Evolutionary conservation across 306 rosid genomes (phyloP), one percentile per base, ranked within the genome.

Genomic region (Coriaria nepalensis): DNA sequence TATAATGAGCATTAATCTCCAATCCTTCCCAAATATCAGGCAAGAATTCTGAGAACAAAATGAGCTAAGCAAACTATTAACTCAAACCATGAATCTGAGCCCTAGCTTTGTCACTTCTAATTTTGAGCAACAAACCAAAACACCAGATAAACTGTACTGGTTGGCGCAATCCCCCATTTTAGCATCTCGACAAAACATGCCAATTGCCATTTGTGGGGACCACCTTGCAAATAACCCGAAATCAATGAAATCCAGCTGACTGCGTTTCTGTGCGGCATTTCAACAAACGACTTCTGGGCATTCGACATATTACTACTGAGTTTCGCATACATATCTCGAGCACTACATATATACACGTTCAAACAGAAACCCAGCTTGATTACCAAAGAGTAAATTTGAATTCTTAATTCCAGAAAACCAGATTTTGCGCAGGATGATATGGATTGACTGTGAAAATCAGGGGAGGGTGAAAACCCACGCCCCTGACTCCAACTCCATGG

Each of bases 21-120:
- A 63, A 70, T 50, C 81, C 77, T 46, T 66, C 66, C 47, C 39
- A 44, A 39, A 75, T 48, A 75, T 49, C 38, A 45, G 68, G 48
- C 81, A 65, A 60, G 63, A 45, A 46, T 42, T 46, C 0, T 57
- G 52, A 29, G 55, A 7, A 44, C 62, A 63, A 67, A 67, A 63
- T 8, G 71, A 70, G 57, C 68, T 63, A 64, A 75, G 57, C 68
- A 75, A 56, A 47, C 66, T 66, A 52, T 56, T 75, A 45, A 60
- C 64, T 62, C 37, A 76, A 47, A 40, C 71, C 47, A 62, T 72
- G 79, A 9, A 68, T 52, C 60, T 76, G 83, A 59, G 37, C 48
- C 36, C 83, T 71, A 76, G 68, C 45, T 55, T 52, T 62, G 20
- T 50, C 10, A 14, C 55, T 47, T 61, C 71, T 40, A 72, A 35